A percentile compares a stretch with the other conserved stretches of the same genome.
phyloP scores from a whole-genome alignment of 345 rosid genomes.

The Reutealis trisperma region DNA sequence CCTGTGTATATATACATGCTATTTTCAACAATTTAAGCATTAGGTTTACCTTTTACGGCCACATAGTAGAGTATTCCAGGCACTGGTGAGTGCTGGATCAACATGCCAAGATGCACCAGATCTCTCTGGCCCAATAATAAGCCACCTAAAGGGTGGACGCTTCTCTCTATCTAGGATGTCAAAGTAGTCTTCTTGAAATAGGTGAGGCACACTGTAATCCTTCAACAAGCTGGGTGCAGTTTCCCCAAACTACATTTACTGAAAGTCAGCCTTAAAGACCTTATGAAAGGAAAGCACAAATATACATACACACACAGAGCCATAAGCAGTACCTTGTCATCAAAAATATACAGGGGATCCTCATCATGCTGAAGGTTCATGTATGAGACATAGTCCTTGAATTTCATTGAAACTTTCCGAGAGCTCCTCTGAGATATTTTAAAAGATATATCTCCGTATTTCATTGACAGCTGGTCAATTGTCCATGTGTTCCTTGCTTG shows the following conservation, averaged over 20 bases:
- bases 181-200: constrained; percentile 90
- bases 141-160: constrained; percentile 91
- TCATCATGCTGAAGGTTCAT: constrained; percentile 81
- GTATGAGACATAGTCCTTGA: constrained; percentile 81
- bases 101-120: constrained; percentile 99
- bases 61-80: constrained; percentile 93
- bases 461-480: constrained; percentile 57
- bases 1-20: constrained; percentile 7
- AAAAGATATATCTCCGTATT: constrained; percentile 69
- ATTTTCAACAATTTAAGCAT: background rate
- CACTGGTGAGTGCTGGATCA: constrained; percentile 97
- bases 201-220: constrained; percentile 77
- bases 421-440: constrained; percentile 85
- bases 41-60: constrained; percentile 84
- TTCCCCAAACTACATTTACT: constrained; percentile 74
- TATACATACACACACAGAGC: background rate
- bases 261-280: constrained; percentile 16
- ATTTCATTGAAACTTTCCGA: constrained; percentile 60
- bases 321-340: constrained; percentile 60
- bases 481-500: constrained; percentile 88
- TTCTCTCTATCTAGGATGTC: constrained; percentile 67
- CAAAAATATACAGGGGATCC: constrained; percentile 93
- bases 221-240: constrained; percentile 71
- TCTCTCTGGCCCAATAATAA: constrained; percentile 95
- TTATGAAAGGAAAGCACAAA: background rate